Percentiles rank a stretch among this genome's conserved stretches.
These are phyloP conservation scores for Entomophthora muscae DNA, from an alignment of 371 early-diverging fungal species.

Conservation along the genomic window DNA sequence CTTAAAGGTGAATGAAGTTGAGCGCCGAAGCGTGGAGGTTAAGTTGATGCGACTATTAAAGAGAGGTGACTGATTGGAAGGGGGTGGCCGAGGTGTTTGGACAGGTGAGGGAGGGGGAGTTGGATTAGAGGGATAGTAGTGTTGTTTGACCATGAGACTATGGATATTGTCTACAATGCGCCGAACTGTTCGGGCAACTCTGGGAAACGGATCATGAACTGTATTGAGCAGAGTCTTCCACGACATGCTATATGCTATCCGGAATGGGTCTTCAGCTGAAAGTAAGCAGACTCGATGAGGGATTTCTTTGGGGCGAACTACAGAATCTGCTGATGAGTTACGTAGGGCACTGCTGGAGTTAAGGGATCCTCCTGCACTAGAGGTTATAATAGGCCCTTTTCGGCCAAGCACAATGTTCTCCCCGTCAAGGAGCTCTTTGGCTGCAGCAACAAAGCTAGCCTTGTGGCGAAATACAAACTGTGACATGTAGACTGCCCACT, in stretches of 20 bases:
- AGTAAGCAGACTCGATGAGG: too few species aligned
- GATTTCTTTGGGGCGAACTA: slow-evolving; percentile 11
- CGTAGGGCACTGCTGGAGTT: not conserved
- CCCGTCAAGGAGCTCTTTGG: slow-evolving; percentile 46
- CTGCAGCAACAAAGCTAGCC: slow-evolving; percentile 38
- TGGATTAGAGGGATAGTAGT: not conserved
- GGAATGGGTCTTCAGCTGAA: slow-evolving; percentile 17
- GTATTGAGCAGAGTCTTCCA: slow-evolving; percentile 63
- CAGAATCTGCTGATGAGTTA: not conserved
- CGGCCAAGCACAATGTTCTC: slow-evolving; percentile 8
- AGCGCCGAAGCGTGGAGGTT: slow-evolving; percentile 13
- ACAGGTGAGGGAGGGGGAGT: slow-evolving; percentile 13
- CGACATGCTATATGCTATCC: slow-evolving; percentile 36
- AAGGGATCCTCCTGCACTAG: not conserved
- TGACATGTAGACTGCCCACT: slow-evolving; percentile 53
- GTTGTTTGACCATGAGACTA: slow-evolving; percentile 18
- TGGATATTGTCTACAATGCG: slow-evolving; percentile 57
- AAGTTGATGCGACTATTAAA: not conserved
- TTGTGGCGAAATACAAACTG: slow-evolving; percentile 38
- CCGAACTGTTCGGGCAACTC: slow-evolving; percentile 40
- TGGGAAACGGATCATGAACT: slow-evolving; percentile 58
- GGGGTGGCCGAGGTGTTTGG: slow-evolving; percentile 14
- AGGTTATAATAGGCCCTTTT: not conserved
- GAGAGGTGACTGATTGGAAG: slow-evolving; percentile 10
- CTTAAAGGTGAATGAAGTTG: slow-evolving; percentile 15